phyloP scores from a whole-genome alignment of 2,329 filamentous ascomycete species.

The Neonectria sp. region DNA sequence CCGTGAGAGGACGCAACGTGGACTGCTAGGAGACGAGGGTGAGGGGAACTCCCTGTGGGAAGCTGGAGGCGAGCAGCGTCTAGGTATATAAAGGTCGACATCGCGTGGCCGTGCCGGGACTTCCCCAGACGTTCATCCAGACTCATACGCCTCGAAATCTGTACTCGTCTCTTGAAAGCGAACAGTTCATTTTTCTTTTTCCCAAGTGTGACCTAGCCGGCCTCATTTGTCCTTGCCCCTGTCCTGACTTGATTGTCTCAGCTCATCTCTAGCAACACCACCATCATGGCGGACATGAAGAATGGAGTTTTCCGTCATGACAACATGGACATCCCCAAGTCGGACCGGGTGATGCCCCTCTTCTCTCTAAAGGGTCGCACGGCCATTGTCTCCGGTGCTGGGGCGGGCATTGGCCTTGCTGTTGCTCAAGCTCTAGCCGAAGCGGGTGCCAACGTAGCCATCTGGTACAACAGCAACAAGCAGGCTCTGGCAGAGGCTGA shows the following conservation, averaged over 20 bases:
- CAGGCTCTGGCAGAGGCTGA: constrained; percentile 73
- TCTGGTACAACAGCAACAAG: constrained; percentile 81
- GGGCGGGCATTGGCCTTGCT: constrained; percentile 76
- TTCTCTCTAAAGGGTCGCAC: constrained; percentile 81
- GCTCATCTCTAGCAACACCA: neutral
- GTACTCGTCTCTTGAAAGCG: neutral
- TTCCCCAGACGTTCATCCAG: constrained; percentile 5
- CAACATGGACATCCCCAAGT: constrained; percentile 64
- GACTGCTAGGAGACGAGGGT: neutral
- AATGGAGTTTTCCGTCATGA: constrained; percentile 70
- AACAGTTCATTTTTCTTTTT: neutral
- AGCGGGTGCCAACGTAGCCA: constrained; percentile 79
- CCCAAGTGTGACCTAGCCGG: neutral
- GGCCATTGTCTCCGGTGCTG: constrained; percentile 78
- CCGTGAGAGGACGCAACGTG: constrained; percentile 3
- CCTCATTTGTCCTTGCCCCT: neutral
- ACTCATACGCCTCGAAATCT: neutral
- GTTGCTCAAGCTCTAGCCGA: constrained; percentile 77
- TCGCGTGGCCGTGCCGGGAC: neutral
- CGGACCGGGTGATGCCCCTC: constrained; percentile 71
- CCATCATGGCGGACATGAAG: constrained; percentile 50
- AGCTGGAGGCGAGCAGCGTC: neutral
- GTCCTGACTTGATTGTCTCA: neutral
- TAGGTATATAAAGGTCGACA: constrained; percentile 1
- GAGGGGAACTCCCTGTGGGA: constrained; percentile 1